phyloP scores from a whole-genome alignment of 768 basidiomycete species.

The Boletus sp. region DNA sequence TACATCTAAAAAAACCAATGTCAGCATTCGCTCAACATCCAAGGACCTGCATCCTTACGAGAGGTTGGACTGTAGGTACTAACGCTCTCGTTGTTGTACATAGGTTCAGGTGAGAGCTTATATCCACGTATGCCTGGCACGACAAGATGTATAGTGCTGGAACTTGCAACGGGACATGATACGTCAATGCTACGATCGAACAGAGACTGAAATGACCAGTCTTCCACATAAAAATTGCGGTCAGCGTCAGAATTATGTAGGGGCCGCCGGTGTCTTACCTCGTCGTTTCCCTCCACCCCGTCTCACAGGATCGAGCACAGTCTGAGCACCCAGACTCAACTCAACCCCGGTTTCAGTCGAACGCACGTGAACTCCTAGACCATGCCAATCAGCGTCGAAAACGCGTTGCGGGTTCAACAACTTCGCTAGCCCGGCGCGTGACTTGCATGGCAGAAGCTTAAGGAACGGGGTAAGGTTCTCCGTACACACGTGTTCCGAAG shows the following conservation, averaged over 20 bases:
- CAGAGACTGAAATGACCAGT: slow-evolving; percentile 70
- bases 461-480: slow-evolving; percentile 97
- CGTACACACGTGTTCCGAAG: slow-evolving; percentile 91
- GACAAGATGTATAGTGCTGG: slow-evolving; percentile 52
- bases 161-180: slow-evolving; percentile 67
- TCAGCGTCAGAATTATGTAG: slow-evolving; percentile 1
- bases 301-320: slow-evolving; percentile 77
- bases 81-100: slow-evolving; percentile 29
- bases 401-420: slow-evolving; percentile 83
- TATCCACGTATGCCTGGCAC: slow-evolving; percentile 45
- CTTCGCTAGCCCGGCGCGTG: slow-evolving; percentile 76
- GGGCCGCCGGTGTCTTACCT: slow-evolving; percentile 41
- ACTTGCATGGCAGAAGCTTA: slow-evolving; percentile 92
- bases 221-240: slow-evolving; percentile 34
- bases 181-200: slow-evolving; percentile 66
- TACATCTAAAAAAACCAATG: slow-evolving; percentile 4
- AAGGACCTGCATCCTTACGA: slow-evolving; percentile 34
- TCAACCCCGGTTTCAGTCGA: slow-evolving; percentile 62
- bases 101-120: slow-evolving; percentile 53
- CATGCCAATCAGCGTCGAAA: slow-evolving; percentile 92
- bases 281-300: slow-evolving; percentile 46
- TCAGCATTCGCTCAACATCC: background rate
- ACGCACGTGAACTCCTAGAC: slow-evolving; percentile 75
- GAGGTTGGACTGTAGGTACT: slow-evolving; percentile 50
- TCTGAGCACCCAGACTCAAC: slow-evolving; percentile 67